Conservation (phyloP, 2,329 filamentous ascomycete species). For the Stemphylium lycopersici region DNA sequence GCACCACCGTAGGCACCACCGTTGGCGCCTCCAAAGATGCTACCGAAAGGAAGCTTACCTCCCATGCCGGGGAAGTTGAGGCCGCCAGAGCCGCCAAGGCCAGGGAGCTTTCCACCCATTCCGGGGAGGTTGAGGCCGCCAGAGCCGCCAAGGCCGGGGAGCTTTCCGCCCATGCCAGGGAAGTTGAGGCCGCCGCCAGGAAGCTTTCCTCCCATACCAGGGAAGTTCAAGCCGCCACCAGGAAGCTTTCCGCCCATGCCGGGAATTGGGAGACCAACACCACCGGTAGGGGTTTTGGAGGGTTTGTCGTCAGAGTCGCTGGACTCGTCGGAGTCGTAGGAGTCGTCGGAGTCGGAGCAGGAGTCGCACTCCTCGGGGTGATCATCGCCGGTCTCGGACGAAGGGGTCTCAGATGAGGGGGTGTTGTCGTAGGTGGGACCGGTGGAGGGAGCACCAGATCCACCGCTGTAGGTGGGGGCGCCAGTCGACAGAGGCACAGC, state of each 20-base stretch:
- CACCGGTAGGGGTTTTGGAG: background rate
- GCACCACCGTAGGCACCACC: background rate
- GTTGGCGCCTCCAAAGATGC: background rate
- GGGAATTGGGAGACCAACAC: background rate
- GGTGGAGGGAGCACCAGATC: background rate
- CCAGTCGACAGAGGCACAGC: conserved; percentile 5
- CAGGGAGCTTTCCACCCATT: background rate
- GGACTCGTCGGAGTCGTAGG: background rate
- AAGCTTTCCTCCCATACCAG: background rate
- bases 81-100: background rate
- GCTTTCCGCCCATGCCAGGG: background rate
- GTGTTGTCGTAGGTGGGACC: conserved; percentile 3
- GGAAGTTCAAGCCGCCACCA: no score
- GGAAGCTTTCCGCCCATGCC: background rate
- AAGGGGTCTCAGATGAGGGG: background rate
- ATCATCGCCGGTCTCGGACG: background rate
- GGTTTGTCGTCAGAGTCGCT: background rate
- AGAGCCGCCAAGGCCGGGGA: background rate
- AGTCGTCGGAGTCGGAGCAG: background rate
- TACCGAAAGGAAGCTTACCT: background rate
- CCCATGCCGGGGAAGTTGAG: no score
- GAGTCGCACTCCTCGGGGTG: background rate
- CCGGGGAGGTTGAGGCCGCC: background rate
- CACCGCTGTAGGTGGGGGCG: background rate
- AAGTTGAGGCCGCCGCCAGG: background rate